Evolutionary conservation across 2,329 filamentous ascomycete species (phyloP).

Genomic region (Rhinocladiella mackenziei): DNA sequence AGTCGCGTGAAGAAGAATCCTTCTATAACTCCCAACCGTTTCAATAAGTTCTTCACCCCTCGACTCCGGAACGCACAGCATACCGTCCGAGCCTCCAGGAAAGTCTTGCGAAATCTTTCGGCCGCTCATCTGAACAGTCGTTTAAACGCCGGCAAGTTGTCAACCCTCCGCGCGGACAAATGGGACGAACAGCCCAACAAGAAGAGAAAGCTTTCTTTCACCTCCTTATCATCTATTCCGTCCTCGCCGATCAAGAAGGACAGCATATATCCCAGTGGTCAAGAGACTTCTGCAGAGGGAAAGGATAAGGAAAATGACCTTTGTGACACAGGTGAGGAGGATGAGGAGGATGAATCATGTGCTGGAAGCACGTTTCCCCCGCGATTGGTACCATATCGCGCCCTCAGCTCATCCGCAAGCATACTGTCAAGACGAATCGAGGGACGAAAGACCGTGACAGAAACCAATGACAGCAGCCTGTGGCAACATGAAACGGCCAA

Average conservation of each 20-base stretch:
- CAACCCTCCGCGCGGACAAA: slow-evolving; percentile 1
- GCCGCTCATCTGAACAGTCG: slow-evolving; percentile 27
- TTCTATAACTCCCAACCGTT: slow-evolving; percentile 50
- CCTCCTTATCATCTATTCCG: slow-evolving; percentile 44
- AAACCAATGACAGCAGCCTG: slow-evolving; percentile 20
- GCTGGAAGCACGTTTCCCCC: slow-evolving; percentile 10
- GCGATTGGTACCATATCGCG: slow-evolving; percentile 18
- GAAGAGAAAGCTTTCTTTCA: slow-evolving; percentile 46
- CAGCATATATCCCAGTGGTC: slow-evolving; percentile 20
- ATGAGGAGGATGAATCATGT: slow-evolving; percentile 11
- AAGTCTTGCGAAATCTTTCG: slow-evolving; percentile 44
- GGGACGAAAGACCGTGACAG: slow-evolving; percentile 12
- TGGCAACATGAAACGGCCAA: slow-evolving; percentile 58
- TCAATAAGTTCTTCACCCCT: slow-evolving; percentile 50
- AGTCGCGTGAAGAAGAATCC: slow-evolving; percentile 42
- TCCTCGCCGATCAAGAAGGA: slow-evolving; percentile 38
- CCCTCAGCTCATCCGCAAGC: slow-evolving; percentile 15
- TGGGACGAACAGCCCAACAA: slow-evolving; percentile 31
- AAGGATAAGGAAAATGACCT: background rate
- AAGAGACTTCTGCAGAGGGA: slow-evolving; percentile 4
- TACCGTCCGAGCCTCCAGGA: slow-evolving; percentile 40
- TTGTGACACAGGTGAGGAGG: slow-evolving; percentile 18
- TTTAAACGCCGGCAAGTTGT: background rate
- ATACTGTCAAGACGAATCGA: slow-evolving; percentile 20
- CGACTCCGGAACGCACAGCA: slow-evolving; percentile 36